phyloP scores from a whole-genome alignment of 352 stramenopile genomes.

The Pythium folliculosum region DNA sequence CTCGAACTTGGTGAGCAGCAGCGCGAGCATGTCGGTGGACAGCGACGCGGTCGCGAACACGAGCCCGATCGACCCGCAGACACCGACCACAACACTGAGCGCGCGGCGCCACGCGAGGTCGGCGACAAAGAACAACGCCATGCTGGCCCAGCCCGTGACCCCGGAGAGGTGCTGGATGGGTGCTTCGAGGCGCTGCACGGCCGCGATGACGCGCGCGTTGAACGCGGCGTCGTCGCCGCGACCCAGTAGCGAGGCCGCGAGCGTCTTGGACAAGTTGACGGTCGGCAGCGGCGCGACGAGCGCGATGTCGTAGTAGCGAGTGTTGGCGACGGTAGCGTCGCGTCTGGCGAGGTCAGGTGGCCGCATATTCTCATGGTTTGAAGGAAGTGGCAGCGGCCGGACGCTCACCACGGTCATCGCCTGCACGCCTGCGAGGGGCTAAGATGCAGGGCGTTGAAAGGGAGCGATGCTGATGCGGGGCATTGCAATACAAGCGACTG shows the following conservation, averaged over 20 bases:
- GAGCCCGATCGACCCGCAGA: background rate
- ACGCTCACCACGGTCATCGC: too few species aligned
- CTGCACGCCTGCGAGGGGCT: too few species aligned
- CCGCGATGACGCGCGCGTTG: background rate
- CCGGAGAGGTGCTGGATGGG: background rate
- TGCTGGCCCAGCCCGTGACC: too few species aligned
- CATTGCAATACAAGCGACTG: too few species aligned
- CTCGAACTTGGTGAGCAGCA: constrained; percentile 8
- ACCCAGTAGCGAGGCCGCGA: background rate
- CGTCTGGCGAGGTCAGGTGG: too few species aligned
- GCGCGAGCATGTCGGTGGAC: constrained; percentile 3
- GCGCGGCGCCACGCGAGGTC: too few species aligned
- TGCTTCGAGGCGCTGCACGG: background rate
- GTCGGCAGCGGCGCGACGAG: background rate
- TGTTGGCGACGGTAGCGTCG: too few species aligned
- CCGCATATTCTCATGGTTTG: too few species aligned
- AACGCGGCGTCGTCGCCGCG: constrained; percentile 3
- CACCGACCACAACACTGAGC: too few species aligned
- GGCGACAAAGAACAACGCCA: background rate
- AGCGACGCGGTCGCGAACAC: background rate
- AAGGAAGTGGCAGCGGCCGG: too few species aligned
- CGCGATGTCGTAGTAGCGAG: background rate
- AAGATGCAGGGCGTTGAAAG: too few species aligned
- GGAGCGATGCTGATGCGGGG: too few species aligned
- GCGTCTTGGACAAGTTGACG: background rate